Conservation (phyloP, 108 stramenopile species). For the Chaetoceros muelleri region DNA sequence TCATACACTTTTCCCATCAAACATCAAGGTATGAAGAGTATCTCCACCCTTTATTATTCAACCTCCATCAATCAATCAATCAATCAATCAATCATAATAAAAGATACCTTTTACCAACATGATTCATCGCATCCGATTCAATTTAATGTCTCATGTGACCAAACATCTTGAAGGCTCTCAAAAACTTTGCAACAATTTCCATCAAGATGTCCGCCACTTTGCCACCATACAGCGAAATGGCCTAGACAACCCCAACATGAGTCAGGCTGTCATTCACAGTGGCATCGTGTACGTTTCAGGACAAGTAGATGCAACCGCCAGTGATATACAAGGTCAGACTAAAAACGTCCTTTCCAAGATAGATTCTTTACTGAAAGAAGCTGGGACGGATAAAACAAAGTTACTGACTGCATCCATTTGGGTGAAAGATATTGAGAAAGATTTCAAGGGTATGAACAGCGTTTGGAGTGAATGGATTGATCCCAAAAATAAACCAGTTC, state of each 20-base stretch:
- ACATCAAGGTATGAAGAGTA: too few species aligned
- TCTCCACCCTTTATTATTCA: too few species aligned
- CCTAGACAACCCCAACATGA: constrained; percentile 19
- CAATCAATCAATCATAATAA: too few species aligned
- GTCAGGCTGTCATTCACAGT: constrained; percentile 34
- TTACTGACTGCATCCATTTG: constrained; percentile 48
- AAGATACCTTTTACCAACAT: too few species aligned
- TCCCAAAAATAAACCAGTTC: constrained; percentile 50
- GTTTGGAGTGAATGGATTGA: constrained; percentile 63
- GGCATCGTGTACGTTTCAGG: constrained; percentile 33
- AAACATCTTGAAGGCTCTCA: too few species aligned
- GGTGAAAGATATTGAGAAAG: constrained; percentile 47
- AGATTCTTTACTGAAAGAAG: constrained; percentile 38
- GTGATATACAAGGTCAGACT: constrained; percentile 36
- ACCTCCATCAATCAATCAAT: too few species aligned
- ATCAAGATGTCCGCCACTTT: background rate
- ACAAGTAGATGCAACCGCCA: constrained; percentile 25
- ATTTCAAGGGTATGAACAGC: constrained; percentile 50
- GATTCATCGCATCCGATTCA: too few species aligned
- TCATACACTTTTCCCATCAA: too few species aligned
- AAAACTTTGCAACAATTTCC: too few species aligned
- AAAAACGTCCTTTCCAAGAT: constrained; percentile 35
- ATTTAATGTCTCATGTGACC: too few species aligned
- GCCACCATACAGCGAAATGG: background rate
- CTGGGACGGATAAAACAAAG: constrained; percentile 53